phyloP scores from a whole-genome alignment of 768 basidiomycete species.

The Suillus tomentosus region DNA sequence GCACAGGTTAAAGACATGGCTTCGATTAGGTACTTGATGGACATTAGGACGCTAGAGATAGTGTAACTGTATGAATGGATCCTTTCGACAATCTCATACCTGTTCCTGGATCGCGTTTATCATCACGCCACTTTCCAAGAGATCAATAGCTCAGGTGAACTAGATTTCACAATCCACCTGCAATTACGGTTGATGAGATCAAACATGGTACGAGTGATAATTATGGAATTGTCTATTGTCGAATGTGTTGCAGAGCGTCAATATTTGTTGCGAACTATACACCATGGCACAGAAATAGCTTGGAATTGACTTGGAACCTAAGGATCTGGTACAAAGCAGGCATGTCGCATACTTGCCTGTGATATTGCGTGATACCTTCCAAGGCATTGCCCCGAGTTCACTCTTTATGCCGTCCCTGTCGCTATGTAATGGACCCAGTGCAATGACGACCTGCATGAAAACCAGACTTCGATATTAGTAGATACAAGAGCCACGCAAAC shows the following conservation, averaged over 20 bases:
- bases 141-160: too few relatives aligned
- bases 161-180: neutral
- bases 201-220: neutral
- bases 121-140: neutral
- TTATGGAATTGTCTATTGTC: too few relatives aligned
- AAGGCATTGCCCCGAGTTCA: neutral
- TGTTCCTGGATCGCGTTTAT: neutral
- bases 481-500: neutral
- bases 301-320: neutral
- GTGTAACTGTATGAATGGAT: neutral
- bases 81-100: neutral
- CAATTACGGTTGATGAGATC: neutral
- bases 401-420: neutral
- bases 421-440: neutral
- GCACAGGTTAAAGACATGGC: neutral
- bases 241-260: too few relatives aligned
- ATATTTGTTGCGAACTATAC: too few relatives aligned
- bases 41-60: neutral
- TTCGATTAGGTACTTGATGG: neutral
- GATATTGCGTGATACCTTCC: neutral
- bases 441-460: neutral
- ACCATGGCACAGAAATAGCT: too few relatives aligned
- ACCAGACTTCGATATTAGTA: neutral
- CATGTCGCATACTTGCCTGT: neutral
- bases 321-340: neutral